These are phyloP conservation scores for Picea glauca DNA, from an alignment of 75 land plant genomes.

Conservation along the genomic window DNA sequence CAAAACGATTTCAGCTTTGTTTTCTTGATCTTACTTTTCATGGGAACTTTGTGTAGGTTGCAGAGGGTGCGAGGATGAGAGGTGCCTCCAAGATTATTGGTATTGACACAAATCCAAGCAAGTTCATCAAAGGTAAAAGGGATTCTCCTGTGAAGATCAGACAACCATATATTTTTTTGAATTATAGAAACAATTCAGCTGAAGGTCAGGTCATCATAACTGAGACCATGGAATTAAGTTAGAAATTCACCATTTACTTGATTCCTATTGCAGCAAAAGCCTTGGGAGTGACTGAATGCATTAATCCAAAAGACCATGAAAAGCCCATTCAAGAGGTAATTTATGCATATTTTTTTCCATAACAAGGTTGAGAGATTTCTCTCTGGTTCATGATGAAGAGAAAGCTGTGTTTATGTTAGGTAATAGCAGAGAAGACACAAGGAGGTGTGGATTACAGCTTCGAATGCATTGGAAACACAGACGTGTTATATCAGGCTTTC, in stretches of 20 bases:
- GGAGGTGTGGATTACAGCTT: constrained; percentile 53
- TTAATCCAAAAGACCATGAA: constrained; percentile 35
- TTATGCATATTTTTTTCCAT: not conserved
- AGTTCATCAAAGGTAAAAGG: constrained; percentile 22
- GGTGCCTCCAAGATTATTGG: constrained; percentile 48
- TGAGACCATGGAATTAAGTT: no score
- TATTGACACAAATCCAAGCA: constrained; percentile 25
- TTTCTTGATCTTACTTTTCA: no score
- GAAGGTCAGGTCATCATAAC: no score
- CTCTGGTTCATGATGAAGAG: no score
- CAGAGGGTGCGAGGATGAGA: constrained; percentile 29
- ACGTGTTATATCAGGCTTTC: constrained; percentile 27
- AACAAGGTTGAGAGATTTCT: no score
- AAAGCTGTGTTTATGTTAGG: constrained; percentile 11
- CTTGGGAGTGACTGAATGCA: constrained; percentile 25
- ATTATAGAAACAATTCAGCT: no score
- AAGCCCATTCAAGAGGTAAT: constrained; percentile 37
- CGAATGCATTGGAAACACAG: constrained; percentile 36
- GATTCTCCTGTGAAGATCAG: no score
- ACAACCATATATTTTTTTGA: no score
- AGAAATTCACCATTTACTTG: no score
- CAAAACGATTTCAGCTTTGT: not conserved
- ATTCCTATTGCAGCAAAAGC: constrained; percentile 11
- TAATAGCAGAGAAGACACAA: constrained; percentile 28
- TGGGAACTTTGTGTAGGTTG: constrained; percentile 19